Evolutionary conservation across 768 basidiomycete species (phyloP), one percentile per base, ranked within the genome.

Genomic region (Naganishia kalamii): DNA sequence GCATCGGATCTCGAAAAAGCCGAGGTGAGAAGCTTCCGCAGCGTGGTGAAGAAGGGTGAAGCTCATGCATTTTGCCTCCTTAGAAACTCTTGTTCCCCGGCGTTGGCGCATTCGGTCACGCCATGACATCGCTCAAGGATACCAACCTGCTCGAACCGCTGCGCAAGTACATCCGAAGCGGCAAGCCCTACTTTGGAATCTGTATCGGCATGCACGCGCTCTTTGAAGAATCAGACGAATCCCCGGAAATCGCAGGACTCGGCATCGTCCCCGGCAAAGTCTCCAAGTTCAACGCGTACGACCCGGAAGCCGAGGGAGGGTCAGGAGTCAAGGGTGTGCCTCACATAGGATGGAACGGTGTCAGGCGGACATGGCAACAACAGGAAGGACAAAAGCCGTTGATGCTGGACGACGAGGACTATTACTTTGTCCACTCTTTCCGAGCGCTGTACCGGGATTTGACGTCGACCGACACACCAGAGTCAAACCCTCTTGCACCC

Each of bases 161-260:
- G 63, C 84, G 83, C 67, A 79, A 83, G 57, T 99, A 97, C 78
- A 86, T 99, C 71, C 79, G 80, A 17, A 90, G 90, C 12, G 94
- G 96, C 27, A 85, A 83, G 71, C 96, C 94, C 1, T 99, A 96
- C 80, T 90, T 96, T 79, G 77, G 78, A 19, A 98, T 99, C 81
- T 99, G 96, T 80, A 90, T 99, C 74, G 96, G 96, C 72, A 88
- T 99, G 87, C 96, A 99, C 79, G 85, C 96, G 64, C 88, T 99
- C 67, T 98, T 92, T 80, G 81, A 84, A 65, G 86, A 88, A 15
- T 97, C 94, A 17, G 80, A 84, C 67, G 96, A 99, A 80, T 87
- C 87, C 15, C 83, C 85, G 17, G 37, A 63, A 29, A 80, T 80
- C 29, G 77, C 72, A n/a, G 93, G 94, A n/a, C 83, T 98, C 23